Base-by-base conservation (phyloP, 768 basidiomycete species). In the Leccinum disarticulatum region DNA sequence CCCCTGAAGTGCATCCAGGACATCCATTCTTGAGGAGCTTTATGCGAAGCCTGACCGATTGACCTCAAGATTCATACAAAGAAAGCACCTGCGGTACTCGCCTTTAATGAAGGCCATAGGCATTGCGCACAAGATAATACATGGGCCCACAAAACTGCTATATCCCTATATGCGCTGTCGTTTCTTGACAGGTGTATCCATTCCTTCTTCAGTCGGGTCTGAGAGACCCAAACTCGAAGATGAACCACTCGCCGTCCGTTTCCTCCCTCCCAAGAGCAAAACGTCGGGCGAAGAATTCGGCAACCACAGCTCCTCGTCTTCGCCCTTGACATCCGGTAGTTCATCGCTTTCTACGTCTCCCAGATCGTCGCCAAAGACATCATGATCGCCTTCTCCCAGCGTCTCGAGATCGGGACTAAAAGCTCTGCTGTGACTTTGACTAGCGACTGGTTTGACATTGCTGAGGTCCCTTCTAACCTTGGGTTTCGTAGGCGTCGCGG, bases 401-500 rank as follows among this genome's bases (percentile, higher is more conserved):
- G 9, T 4, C n/a, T 57, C 55, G n/a, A 61, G 31, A 30, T 41
- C 56, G 27, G 35, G 60, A 55, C 61, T 56, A 7, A 48, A 22
- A 2, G 58, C 59, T 17, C 43, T 55, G 35, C 58, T 51, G 47
- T 60, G 61, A 52, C 60, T 55, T 30, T 67, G 63, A 35, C 49
- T 61, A 25, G 53, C 15, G 13, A 52, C 22, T n/a, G 17, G 56
- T 41, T 53, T 63, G 50, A 55, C 25, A 41, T 49, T 61, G 47
- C 58, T 54, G 52, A 54, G 2, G 11, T 57, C 54, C 28, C 38
- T 61, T 55, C 61, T 61, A 49, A 56, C 49, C 36, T 65, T 68
- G 48, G 73, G 68, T 61, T 83, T 83, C 19, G 74, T 74, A 5
- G 86, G 86, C 13, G 85, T 87, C 13, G 82, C 82, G 2, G 78